A percentile compares a stretch with the other conserved stretches of the same genome.
These are phyloP conservation scores for Botrytis galanthina DNA, from an alignment of 2,329 filamentous ascomycete species.

Conservation along the genomic window DNA sequence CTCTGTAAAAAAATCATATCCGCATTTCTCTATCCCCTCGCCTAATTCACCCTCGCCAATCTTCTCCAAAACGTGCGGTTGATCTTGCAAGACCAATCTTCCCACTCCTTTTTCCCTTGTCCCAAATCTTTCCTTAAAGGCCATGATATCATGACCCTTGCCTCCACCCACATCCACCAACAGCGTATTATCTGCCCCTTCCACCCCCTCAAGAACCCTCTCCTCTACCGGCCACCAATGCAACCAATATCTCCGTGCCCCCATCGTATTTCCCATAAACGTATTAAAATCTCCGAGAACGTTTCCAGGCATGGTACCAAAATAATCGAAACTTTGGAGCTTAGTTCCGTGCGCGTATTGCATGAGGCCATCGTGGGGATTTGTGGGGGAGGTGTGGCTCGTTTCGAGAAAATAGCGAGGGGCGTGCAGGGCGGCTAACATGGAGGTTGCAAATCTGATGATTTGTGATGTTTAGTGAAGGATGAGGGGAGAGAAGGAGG, in stretches of 20 bases:
- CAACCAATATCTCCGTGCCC: background rate
- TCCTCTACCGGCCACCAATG: background rate
- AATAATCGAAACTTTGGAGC: background rate
- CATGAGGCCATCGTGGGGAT: background rate
- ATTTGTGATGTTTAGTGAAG: background rate
- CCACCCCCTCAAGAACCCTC: background rate
- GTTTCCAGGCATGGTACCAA: background rate
- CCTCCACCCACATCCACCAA: constrained; percentile 45
- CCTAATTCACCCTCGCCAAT: constrained; percentile 30
- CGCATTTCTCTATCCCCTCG: constrained; percentile 35
- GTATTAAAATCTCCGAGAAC: background rate
- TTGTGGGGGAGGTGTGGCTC: background rate
- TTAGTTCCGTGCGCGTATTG: background rate
- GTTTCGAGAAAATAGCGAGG: background rate
- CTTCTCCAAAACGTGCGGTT: constrained; percentile 28
- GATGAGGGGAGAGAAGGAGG: background rate
- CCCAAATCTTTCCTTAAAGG: background rate
- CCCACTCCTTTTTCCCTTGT: background rate
- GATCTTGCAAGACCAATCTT: constrained; percentile 42
- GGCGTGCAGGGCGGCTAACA: background rate
- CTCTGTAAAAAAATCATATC: constrained; percentile 35
- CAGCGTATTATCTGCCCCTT: constrained; percentile 21
- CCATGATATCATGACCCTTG: constrained; percentile 39
- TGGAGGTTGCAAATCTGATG: background rate
- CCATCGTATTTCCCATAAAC: background rate